These are phyloP conservation scores for Entophlyctis helioformis DNA, from an alignment of 192 early-diverging fungal genomes.

Conservation along the genomic window DNA sequence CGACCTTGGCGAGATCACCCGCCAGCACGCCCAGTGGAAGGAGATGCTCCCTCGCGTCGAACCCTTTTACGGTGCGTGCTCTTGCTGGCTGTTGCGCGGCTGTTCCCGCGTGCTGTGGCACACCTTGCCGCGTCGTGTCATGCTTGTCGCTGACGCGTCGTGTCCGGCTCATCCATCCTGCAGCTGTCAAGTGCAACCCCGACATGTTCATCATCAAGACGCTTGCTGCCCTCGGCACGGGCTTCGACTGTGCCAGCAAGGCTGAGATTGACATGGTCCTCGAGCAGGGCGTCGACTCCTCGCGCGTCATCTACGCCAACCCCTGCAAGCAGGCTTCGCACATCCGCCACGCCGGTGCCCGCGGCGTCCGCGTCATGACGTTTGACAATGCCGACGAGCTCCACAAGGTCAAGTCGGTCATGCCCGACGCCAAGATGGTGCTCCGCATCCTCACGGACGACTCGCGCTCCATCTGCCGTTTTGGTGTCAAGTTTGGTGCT, in stretches of 20 bases:
- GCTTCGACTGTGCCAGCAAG: constrained; percentile 98
- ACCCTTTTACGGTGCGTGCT: constrained; percentile 93
- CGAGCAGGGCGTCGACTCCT: constrained; percentile 55
- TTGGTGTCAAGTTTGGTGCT: constrained; percentile 97
- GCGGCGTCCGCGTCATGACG: constrained; percentile 85
- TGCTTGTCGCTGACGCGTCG: too few relatives aligned
- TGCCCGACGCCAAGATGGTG: constrained; percentile 78
- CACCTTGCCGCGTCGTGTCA: too few relatives aligned
- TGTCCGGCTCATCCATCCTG: neutral
- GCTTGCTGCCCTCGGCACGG: constrained; percentile 67
- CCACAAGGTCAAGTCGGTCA: constrained; percentile 72
- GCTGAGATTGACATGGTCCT: constrained; percentile 79
- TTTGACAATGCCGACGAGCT: constrained; percentile 99
- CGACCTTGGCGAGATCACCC: constrained; percentile 82
- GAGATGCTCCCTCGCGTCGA: constrained; percentile 78
- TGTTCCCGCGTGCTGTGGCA: too few relatives aligned
- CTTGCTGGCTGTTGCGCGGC: too few relatives aligned
- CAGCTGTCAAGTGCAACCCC: constrained; percentile 96
- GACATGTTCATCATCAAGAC: constrained; percentile 75
- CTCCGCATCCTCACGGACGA: constrained; percentile 93
- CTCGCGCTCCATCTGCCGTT: constrained; percentile 78
- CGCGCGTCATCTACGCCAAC: constrained; percentile 91
- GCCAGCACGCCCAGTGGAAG: constrained; percentile 80
- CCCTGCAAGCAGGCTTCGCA: constrained; percentile 98
- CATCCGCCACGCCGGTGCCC: constrained; percentile 67